Conservation (phyloP, 2,329 filamentous ascomycete genomes). For the Pseudogymnoascus verrucosus region DNA sequence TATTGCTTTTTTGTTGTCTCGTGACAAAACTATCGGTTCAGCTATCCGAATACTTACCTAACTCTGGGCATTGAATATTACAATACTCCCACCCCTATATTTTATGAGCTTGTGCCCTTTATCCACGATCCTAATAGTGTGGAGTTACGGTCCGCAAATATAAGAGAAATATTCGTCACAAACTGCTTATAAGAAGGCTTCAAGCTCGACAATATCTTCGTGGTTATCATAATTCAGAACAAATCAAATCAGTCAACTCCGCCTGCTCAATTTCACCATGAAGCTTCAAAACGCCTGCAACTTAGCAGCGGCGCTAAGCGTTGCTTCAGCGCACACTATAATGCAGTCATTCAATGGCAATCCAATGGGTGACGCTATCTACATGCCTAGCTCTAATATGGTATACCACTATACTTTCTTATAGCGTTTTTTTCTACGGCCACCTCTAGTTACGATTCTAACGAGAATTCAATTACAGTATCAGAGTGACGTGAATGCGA, state of each 20-base stretch:
- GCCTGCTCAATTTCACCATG: neutral
- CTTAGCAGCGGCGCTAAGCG: slow-evolving; percentile 23
- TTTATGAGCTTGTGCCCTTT: neutral
- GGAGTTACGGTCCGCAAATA: neutral
- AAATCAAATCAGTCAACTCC: neutral
- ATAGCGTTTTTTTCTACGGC: neutral
- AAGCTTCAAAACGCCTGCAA: neutral
- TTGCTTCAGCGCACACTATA: slow-evolving; percentile 33
- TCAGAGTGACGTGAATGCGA: neutral
- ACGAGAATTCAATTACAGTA: neutral
- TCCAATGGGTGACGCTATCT: neutral
- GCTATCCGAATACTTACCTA: neutral
- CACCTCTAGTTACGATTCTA: neutral
- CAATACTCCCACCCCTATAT: neutral
- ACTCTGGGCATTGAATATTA: neutral
- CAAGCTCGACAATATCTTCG: neutral
- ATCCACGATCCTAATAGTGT: neutral
- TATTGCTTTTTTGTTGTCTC: neutral
- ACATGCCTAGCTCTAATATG: slow-evolving; percentile 3
- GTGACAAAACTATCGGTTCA: neutral
- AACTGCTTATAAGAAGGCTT: neutral
- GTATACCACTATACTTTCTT: neutral
- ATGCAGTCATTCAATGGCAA: neutral
- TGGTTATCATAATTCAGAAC: neutral
- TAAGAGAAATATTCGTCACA: neutral